phyloP scores from a whole-genome alignment of 2,329 filamentous ascomycete genomes.

The Xylaria sp. region DNA sequence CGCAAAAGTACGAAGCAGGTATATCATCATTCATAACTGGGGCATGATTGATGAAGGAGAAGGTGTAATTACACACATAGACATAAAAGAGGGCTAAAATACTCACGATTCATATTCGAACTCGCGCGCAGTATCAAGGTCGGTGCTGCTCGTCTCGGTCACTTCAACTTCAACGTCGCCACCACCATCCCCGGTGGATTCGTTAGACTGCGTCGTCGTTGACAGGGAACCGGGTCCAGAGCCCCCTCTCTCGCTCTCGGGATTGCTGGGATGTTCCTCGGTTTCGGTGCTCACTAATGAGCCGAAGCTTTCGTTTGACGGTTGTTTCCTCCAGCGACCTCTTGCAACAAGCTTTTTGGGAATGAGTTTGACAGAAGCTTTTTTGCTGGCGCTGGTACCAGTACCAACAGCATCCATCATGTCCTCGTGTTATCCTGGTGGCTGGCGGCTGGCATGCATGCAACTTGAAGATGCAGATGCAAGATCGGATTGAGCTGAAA shows the following conservation, averaged over 20 bases:
- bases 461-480: not conserved
- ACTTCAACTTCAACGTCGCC: slow-evolving; percentile 35
- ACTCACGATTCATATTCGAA: slow-evolving; percentile 52
- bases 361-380: slow-evolving; percentile 54
- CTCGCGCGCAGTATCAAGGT: slow-evolving; percentile 51
- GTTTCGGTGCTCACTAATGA: slow-evolving; percentile 49
- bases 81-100: slow-evolving; percentile 17
- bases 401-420: slow-evolving; percentile 45
- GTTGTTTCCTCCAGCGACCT: slow-evolving; percentile 60
- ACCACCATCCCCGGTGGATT: slow-evolving; percentile 46
- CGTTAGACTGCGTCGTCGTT: slow-evolving; percentile 43
- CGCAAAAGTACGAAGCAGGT: not conserved
- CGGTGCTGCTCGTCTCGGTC: slow-evolving; percentile 31
- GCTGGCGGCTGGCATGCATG: slow-evolving; percentile 21
- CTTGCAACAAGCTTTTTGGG: slow-evolving; percentile 63
- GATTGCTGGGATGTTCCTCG: slow-evolving; percentile 46
- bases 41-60: not conserved
- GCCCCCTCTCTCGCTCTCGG: slow-evolving; percentile 33
- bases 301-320: slow-evolving; percentile 54
- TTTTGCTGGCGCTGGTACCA: slow-evolving; percentile 38
- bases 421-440: slow-evolving; percentile 10
- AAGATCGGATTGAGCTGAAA: not conserved
- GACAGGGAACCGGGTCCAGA: slow-evolving; percentile 39
- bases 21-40: not conserved
- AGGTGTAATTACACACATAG: not conserved